Evolutionary conservation across 2,329 filamentous ascomycete genomes (phyloP).

Genomic region (Apiospora phragmitis): DNA sequence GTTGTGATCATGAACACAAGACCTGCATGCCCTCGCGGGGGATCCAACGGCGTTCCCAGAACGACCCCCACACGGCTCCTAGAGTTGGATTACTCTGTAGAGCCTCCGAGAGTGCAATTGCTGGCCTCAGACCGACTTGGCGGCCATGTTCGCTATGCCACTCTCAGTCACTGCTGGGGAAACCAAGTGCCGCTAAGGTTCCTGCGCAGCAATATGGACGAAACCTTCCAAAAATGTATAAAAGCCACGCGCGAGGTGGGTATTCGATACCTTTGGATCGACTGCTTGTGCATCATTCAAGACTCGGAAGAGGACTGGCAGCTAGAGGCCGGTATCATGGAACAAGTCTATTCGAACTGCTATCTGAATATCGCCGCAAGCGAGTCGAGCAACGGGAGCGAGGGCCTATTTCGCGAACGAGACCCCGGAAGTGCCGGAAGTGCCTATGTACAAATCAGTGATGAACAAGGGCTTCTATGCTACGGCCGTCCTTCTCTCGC

Average conservation of each 20-base stretch:
- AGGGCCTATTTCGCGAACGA: background rate
- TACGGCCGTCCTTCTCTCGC: background rate
- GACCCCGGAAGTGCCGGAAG: background rate
- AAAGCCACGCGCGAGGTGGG: background rate
- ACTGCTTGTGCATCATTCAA: constrained; percentile 17
- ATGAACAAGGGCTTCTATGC: background rate
- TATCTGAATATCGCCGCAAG: constrained; percentile 8
- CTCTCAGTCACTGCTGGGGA: constrained; percentile 13
- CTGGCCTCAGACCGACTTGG: background rate
- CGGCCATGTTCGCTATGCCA: background rate
- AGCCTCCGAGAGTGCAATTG: background rate
- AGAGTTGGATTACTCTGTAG: background rate
- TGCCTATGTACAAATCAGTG: background rate
- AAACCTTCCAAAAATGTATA: constrained; percentile 11
- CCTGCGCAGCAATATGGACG: background rate
- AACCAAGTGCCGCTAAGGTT: background rate
- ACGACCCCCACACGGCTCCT: background rate
- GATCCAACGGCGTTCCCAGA: background rate
- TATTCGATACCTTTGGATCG: constrained; percentile 14
- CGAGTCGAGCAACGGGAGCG: background rate
- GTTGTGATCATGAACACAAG: background rate
- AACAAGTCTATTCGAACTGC: constrained; percentile 8
- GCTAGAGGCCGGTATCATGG: constrained; percentile 4
- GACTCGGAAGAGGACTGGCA: constrained; percentile 13
- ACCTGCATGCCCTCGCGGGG: background rate